Evolutionary conservation across 345 rosid species (phyloP), one percentile per base, ranked within the genome.

Genomic region (Bruguiera parviflora): DNA sequence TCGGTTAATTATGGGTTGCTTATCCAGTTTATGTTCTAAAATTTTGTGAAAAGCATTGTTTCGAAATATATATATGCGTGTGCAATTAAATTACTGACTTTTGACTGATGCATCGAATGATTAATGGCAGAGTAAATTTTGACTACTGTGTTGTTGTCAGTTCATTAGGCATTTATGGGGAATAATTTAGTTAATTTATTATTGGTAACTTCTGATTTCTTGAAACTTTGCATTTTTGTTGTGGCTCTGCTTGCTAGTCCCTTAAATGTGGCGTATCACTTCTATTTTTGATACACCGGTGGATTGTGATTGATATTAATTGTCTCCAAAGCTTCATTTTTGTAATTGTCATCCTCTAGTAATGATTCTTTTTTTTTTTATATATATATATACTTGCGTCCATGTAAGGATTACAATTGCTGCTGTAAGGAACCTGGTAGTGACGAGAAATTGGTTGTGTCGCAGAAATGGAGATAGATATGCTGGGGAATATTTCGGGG

Each of bases 391-490:
- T 13, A 18, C 18, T 43, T 13, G 5, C 49, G 13, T 43, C 16
- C 49, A 43, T 43, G 3, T 3, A 43, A 13, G 16, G 4, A 3
- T 43, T 43, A 43, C 18, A 43, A 43, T 43, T 11, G 16, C 24
- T 55, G 24, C 15, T 55, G 27, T 55, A 53, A 55, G 37, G 52
- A 53, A 58, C 53, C 28, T 15, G n/a, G 6, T 61, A 13, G 2
- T 60, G 66, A 69, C 62, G 27, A 21, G 24, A 61, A 63, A 67
- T 53, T 67, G 75, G 59, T 67, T 68, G 43, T 65, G 46, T 70
- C 80, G 77, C 79, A 95, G 99, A 78, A 95, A 88, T 62, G 97
- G 99, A 61, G 99, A 95, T 80, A 83, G 82, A 73, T 95, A 92
- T 49, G 89, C 87, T 1, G 97, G 99, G 31, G 99, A 95, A 76